Evolutionary conservation across 306 rosid genomes (phyloP).

Genomic region (Crataegus laevigata): DNA sequence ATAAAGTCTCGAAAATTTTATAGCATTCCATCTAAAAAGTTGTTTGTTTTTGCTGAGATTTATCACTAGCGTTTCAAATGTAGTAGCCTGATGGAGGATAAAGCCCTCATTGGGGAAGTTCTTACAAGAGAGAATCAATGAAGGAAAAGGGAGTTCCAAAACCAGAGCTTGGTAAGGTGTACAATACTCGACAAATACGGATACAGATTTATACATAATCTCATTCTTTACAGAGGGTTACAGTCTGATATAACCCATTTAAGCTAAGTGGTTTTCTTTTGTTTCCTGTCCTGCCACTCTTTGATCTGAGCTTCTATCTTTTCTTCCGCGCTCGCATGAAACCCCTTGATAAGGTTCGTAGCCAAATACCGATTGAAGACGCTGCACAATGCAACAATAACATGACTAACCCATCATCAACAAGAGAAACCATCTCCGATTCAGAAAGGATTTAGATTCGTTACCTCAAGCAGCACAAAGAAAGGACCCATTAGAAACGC

Average conservation of each 20-base stretch:
- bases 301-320: constrained; percentile 44
- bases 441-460: not conserved
- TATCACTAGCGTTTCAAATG: no score
- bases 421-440: not conserved
- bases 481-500: constrained; percentile 89
- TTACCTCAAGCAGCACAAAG: constrained; percentile 73
- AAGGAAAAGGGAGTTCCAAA: constrained; percentile 38
- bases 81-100: no score
- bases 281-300: constrained; percentile 60
- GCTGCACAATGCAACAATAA: constrained; percentile 23
- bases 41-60: not conserved
- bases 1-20: no score
- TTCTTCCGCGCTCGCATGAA: constrained; percentile 48
- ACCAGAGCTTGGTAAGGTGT: constrained; percentile 41
- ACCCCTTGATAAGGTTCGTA: constrained; percentile 89
- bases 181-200: not conserved
- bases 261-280: constrained; percentile 44
- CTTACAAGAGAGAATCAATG: constrained; percentile 34
- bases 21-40: no score
- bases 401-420: not conserved
- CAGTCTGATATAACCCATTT: not conserved
- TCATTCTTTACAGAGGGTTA: not conserved
- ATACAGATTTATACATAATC: not conserved
- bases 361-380: constrained; percentile 43
- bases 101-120: no score